These are phyloP conservation scores for Beauveria sp. DNA, from an alignment of 2,329 filamentous ascomycete species.

Conservation along the genomic window DNA sequence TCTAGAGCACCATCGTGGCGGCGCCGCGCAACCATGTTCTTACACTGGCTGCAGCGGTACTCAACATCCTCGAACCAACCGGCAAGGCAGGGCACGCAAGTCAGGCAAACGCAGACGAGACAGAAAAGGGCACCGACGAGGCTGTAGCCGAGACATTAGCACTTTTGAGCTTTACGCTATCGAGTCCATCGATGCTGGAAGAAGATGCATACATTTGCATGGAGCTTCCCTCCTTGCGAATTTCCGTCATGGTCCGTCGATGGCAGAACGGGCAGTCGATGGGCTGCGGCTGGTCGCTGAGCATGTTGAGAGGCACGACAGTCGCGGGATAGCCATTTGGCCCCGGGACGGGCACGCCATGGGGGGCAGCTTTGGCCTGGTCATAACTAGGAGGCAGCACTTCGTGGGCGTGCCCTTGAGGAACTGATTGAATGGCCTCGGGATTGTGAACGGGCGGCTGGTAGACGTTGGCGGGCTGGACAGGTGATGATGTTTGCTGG, in stretches of 20 bases:
- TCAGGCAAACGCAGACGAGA: constrained; percentile 24
- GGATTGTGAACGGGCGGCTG: constrained; percentile 1
- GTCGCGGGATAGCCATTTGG: constrained; percentile 3
- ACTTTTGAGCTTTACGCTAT: not conserved
- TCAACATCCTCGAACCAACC: constrained; percentile 25
- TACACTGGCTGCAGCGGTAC: constrained; percentile 23
- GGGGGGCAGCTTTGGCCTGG: constrained; percentile 2
- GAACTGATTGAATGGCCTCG: not conserved
- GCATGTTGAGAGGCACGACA: constrained; percentile 19
- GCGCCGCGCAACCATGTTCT: constrained; percentile 21
- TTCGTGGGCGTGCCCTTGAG: constrained; percentile 1
- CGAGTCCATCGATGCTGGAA: not conserved
- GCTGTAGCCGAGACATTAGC: constrained; percentile 13
- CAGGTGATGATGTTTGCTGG: not conserved
- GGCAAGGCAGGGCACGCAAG: constrained; percentile 25
- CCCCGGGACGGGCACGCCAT: not conserved
- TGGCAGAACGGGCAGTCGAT: constrained; percentile 26
- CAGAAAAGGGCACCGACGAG: constrained; percentile 23
- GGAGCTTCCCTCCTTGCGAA: constrained; percentile 17
- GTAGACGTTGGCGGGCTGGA: constrained; percentile 7
- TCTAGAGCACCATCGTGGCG: constrained; percentile 16
- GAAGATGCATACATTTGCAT: constrained; percentile 21
- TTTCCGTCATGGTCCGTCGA: constrained; percentile 17
- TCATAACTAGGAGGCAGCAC: constrained; percentile 9
- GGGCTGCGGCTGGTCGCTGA: constrained; percentile 19